Evolutionary conservation across 768 basidiomycete species (phyloP), one percentile per base, ranked within the genome.

Genomic region (Phaeotremella skinneri): DNA sequence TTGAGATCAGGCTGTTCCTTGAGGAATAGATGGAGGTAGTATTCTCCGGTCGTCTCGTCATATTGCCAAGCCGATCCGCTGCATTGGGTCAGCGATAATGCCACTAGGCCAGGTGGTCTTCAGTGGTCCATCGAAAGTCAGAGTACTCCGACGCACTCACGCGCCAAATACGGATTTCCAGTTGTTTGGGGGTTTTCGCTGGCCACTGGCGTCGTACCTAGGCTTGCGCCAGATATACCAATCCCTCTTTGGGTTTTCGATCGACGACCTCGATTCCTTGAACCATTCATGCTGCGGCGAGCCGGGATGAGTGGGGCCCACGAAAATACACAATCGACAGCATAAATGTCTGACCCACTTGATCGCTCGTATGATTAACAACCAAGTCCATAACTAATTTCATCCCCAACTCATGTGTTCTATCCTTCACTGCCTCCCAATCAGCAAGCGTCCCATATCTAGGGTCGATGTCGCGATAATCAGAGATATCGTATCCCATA

Each of bases 381-480:
- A 88, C 88, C 1, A 89, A 81, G 68, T 89, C 87, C 84, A 87
- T 87, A 77, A 89, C 82, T 20, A 88, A 79, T 67, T 87, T 87
- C 83, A 89, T 85, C 0, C 84, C 86, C 34, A 83, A 79, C 25
- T 82, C 72, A 61, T 88, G 85, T 14, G 83, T 78, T 2, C 53
- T 67, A 29, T 68, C 58, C 49, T 75, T 58, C 17, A 80, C 43
- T 14, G n/a, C 62, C 5, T 76, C 70, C 58, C 74, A 68, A 48
- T 78, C 85, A 1, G 76, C 78, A 11, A 87, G 67, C 0, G 83
- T 85, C 1, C 87, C 87, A 39, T 69, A 72, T 23, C 56, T 48
- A 2, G 30, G 52, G 48, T 70, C 59, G n/a, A 67, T 56, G 20
- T 54, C 55, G 31, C 81, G 79, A 77, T 87, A 89, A 68, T 88